Conservation (phyloP, 768 basidiomycete genomes). For the Postia placenta region DNA sequence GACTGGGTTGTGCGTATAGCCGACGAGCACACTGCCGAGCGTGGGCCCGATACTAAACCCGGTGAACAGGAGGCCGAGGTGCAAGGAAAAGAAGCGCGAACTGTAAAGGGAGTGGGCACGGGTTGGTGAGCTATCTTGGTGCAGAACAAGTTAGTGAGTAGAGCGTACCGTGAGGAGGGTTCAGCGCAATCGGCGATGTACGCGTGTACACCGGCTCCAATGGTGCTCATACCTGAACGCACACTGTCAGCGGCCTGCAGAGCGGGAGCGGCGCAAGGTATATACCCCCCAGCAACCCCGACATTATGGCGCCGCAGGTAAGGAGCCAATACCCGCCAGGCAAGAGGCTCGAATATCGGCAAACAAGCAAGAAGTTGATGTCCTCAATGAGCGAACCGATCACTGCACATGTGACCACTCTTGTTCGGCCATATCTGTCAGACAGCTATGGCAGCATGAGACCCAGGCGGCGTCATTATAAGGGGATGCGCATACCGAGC, state of each 20-base stretch:
- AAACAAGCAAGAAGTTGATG: conserved; percentile 59
- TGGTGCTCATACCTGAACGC: conserved; percentile 8
- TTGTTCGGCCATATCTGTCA: conserved; percentile 70
- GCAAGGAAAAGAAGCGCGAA: conserved; percentile 58
- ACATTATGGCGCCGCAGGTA: conserved; percentile 54
- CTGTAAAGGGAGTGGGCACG: conserved; percentile 26
- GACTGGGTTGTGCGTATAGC: conserved; percentile 44
- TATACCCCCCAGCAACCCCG: conserved; percentile 70
- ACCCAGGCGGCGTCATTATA: neutral
- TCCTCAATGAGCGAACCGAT: conserved; percentile 59
- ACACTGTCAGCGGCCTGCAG: neutral
- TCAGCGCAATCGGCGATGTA: conserved; percentile 67
- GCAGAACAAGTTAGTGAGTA: too few relatives aligned
- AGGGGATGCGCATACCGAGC: conserved; percentile 48
- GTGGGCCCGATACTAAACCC: conserved; percentile 77
- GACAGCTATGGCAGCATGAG: conserved; percentile 44
- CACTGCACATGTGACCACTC: conserved; percentile 54
- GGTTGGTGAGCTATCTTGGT: neutral
- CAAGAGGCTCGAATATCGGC: conserved; percentile 47
- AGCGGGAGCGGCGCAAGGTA: conserved; percentile 3
- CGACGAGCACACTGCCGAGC: conserved; percentile 62
- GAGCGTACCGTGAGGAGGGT: conserved; percentile 47
- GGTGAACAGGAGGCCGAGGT: conserved; percentile 58
- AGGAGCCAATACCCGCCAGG: conserved; percentile 85
- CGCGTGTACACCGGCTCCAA: conserved; percentile 46